Evolutionary conservation across 2,329 filamentous ascomycete genomes (phyloP), one percentile per base, ranked within the genome.

Genomic region (Amesomyces nigricolor): DNA sequence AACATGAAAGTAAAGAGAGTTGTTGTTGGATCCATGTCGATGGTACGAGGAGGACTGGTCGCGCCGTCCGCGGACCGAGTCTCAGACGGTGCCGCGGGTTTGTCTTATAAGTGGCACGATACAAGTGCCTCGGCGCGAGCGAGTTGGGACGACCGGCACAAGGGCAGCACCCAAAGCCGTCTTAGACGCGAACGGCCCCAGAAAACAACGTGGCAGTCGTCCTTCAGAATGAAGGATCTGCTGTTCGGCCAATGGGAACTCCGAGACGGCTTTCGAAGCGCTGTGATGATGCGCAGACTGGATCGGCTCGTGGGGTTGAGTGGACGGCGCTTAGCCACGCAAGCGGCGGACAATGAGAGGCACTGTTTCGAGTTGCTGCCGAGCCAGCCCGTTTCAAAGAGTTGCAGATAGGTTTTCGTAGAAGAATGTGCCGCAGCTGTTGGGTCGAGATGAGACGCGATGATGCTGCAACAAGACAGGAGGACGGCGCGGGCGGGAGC

Each of bases 1-100:
- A 86, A 71, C 71, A 83, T 77, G 68, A 88, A 87, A 58, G 85
- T 86, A 67, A 86, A 78, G 62, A 88, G 80, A 57, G 85, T 85
- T 19, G 83, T 86, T 42, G 76, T 76, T 51, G 80, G 80, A 70
- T 83, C 79, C 80, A 83, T 82, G 67, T 51, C 63, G 59, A 58
- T 42, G 57, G 37, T 47, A 42, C 48, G 61, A 60, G 53, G 44
- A 62, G 56, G 62, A 64, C 42, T 65, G 59, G 60, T 50, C 61
- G 60, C 60, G 59, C 59, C 30, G 58, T 62, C 47, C 54, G 17
- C 22, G 17, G 53, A 49, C 35, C 43, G 16, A 45, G 48, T 54
- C 5, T 35, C 13, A 32, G 42, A 57, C 30, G 54, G 51, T 47
- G 51, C 47, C 43, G 44, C 50, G 22, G 38, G 37, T 26, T 35